Percentiles rank a stretch among this genome's conserved stretches.
Conservation (phyloP, 2,329 filamentous ascomycete genomes). For the Cercospora sesami region DNA sequence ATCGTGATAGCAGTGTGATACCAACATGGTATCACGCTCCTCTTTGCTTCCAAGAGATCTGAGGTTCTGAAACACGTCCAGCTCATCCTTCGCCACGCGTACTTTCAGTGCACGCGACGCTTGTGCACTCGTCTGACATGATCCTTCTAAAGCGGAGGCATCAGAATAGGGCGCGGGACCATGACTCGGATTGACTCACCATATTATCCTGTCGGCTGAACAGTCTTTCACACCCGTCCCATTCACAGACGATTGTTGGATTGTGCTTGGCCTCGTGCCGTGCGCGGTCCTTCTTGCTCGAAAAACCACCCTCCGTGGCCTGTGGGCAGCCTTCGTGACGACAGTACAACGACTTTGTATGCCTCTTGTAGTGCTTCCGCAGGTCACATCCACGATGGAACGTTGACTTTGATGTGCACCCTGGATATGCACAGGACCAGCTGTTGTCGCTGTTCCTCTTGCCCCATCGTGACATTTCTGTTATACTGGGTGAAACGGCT, state of each 20-base stretch:
- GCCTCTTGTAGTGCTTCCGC: conserved; percentile 63
- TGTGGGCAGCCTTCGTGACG: conserved; percentile 60
- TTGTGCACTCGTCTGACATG: conserved; percentile 35
- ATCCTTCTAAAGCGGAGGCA: conserved; percentile 30
- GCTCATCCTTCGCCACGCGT: conserved; percentile 13
- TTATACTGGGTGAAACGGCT: conserved; percentile 36
- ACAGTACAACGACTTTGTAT: conserved; percentile 63
- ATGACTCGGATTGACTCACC: conserved; percentile 41
- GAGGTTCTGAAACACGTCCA: background rate
- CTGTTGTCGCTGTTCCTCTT: conserved; percentile 49
- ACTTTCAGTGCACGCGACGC: conserved; percentile 15
- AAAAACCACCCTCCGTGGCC: conserved; percentile 58
- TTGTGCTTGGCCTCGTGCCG: conserved; percentile 65
- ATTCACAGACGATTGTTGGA: conserved; percentile 58
- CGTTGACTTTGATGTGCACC: conserved; percentile 58
- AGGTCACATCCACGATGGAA: conserved; percentile 63
- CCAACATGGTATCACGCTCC: background rate
- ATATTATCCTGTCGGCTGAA: conserved; percentile 65
- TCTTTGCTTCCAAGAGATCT: background rate
- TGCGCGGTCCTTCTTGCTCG: conserved; percentile 62
- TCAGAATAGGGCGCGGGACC: conserved; percentile 6
- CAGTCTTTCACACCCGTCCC: conserved; percentile 57
- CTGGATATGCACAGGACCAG: conserved; percentile 61
- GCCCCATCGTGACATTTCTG: conserved; percentile 42
- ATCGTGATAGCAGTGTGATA: background rate